Percentiles rank a stretch among this genome's conserved stretches.
These are phyloP conservation scores for Amesomyces nigricolor DNA, from an alignment of 2,329 filamentous ascomycete genomes.

Conservation along the genomic window DNA sequence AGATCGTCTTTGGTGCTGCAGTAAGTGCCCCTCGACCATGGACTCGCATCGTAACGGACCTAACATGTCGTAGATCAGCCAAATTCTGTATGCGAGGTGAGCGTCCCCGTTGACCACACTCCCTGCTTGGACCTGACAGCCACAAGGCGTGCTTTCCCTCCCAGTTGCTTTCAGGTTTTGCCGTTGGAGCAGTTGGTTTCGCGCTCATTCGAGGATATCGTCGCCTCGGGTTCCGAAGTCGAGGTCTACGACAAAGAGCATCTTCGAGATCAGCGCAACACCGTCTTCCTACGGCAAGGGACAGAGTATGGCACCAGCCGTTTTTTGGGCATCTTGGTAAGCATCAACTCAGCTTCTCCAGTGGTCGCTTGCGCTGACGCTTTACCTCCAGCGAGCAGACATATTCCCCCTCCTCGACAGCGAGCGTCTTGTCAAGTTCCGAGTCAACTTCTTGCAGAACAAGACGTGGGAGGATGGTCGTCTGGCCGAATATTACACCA, in stretches of 20 bases:
- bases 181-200: conserved; percentile 4
- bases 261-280: conserved; percentile 10
- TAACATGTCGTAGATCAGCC: conserved; percentile 17
- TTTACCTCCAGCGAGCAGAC: conserved; percentile 10
- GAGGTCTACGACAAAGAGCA: conserved; percentile 9
- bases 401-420: conserved; percentile 21
- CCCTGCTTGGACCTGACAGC: neutral
- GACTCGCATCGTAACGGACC: neutral
- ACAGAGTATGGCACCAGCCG: conserved; percentile 9
- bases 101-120: neutral
- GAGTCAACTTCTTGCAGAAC: conserved; percentile 15
- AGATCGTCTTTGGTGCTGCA: conserved; percentile 17
- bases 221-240: conserved; percentile 2
- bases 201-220: conserved; percentile 16
- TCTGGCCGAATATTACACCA: conserved; percentile 21
- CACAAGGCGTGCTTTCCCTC: conserved; percentile 17
- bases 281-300: conserved; percentile 14
- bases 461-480: conserved; percentile 3
- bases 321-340: conserved; percentile 20
- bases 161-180: conserved; percentile 18
- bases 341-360: neutral
- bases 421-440: conserved; percentile 21
- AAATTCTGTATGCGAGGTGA: conserved; percentile 22
- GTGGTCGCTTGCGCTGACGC: neutral
- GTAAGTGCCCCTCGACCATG: conserved; percentile 8